These are phyloP conservation scores for Kwoniella europaea DNA, from an alignment of 768 basidiomycete genomes.

Conservation along the genomic window DNA sequence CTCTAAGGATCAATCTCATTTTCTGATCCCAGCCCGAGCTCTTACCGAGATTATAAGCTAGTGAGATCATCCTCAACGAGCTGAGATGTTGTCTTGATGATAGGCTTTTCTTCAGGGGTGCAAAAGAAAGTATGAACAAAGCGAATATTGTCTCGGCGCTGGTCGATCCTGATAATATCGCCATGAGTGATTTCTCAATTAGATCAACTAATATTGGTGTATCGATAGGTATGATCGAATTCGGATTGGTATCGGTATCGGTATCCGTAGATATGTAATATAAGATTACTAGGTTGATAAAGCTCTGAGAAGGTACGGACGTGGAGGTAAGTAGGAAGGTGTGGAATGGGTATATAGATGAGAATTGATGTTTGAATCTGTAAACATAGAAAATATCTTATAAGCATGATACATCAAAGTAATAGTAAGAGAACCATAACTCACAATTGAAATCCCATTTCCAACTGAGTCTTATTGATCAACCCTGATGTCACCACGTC, in stretches of 20 bases:
- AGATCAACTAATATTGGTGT: neutral
- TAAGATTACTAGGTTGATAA: conserved; percentile 11
- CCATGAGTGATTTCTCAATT: neutral
- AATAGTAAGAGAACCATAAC: neutral
- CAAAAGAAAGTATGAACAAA: conserved; percentile 16
- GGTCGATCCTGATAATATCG: conserved; percentile 7
- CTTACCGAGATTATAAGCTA: conserved; percentile 18
- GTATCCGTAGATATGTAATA: neutral
- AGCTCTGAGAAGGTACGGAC: conserved; percentile 13
- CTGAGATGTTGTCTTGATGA: conserved; percentile 1
- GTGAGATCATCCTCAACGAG: conserved; percentile 11
- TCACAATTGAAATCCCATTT: conserved; percentile 28
- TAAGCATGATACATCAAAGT: too few species aligned
- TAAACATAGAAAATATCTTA: neutral
- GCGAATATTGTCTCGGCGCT: neutral
- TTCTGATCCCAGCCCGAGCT: conserved; percentile 2
- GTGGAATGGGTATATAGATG: conserved; percentile 12
- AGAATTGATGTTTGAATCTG: conserved; percentile 28
- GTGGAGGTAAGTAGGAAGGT: conserved; percentile 18
- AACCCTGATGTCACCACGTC: conserved; percentile 9
- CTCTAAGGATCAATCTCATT: neutral
- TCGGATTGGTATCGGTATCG: neutral
- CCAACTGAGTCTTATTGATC: conserved; percentile 10
- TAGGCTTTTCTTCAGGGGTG: neutral
- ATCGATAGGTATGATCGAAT: neutral